Evolutionary conservation across 73 alveolate genomes (phyloP).

Genomic region (Effrenium voratum): DNA sequence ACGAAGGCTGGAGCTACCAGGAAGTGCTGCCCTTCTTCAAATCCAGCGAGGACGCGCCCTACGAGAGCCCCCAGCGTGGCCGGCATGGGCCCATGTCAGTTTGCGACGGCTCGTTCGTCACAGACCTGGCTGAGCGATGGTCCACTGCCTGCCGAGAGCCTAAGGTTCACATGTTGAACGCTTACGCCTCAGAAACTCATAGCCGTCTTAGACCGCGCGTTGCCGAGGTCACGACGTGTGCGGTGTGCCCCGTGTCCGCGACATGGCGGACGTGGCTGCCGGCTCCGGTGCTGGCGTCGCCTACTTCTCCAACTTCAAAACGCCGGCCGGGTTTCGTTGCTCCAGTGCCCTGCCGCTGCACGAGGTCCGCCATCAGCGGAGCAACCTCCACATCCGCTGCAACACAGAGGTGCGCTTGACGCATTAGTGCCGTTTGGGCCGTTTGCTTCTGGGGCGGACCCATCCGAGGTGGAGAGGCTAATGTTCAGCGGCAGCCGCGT

Average conservation of each 20-base stretch:
- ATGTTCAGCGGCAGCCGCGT: neutral
- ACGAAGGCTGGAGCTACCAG: constrained; percentile 75
- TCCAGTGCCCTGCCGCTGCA: constrained; percentile 73
- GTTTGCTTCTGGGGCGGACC: neutral
- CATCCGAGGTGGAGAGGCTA: constrained; percentile 4
- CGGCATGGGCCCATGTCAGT: constrained; percentile 77
- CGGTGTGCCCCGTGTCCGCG: constrained; percentile 71
- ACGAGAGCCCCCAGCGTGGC: constrained; percentile 3
- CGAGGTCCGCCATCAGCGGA: constrained; percentile 52
- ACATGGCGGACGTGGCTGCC: constrained; percentile 70
- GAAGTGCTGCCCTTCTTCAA: constrained; percentile 73
- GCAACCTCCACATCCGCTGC: constrained; percentile 52
- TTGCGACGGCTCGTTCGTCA: constrained; percentile 12
- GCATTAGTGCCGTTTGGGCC: neutral
- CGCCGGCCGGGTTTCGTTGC: constrained; percentile 61
- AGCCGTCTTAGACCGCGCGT: too few relatives aligned
- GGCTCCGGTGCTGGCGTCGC: constrained; percentile 75
- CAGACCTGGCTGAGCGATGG: constrained; percentile 75
- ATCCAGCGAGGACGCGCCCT: constrained; percentile 61
- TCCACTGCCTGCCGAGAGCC: constrained; percentile 49
- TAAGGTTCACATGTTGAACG: neutral
- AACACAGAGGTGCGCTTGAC: neutral
- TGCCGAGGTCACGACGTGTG: constrained; percentile 34
- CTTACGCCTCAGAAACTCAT: too few relatives aligned
- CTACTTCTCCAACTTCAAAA: constrained; percentile 80